Conservation (phyloP, 2,329 filamentous ascomycete species). For the Curvularia spicifera region DNA sequence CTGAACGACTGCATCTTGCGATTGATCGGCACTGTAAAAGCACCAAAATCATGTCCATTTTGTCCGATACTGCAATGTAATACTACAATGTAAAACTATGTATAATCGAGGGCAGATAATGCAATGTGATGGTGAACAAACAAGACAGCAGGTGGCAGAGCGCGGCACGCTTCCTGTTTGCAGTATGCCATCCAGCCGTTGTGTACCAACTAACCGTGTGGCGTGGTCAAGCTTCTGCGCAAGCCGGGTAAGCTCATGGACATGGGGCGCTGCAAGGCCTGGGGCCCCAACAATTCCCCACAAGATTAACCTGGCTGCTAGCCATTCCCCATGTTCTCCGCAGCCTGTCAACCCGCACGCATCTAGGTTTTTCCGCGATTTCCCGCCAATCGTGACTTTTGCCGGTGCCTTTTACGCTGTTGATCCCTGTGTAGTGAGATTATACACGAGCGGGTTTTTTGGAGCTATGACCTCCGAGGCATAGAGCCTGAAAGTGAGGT, state of each 20-base stretch:
- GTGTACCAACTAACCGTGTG: constrained; percentile 19
- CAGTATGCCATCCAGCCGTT: constrained; percentile 25
- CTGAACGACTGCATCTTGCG: neutral
- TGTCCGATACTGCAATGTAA: neutral
- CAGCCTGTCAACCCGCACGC: constrained; percentile 19
- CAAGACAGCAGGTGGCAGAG: neutral
- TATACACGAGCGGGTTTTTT: constrained; percentile 7
- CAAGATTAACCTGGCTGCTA: constrained; percentile 29
- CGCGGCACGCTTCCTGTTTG: constrained; percentile 21
- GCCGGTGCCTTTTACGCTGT: constrained; percentile 11
- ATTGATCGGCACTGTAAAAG: neutral
- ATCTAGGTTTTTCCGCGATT: constrained; percentile 31
- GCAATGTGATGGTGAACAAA: neutral
- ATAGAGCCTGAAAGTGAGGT: constrained; percentile 12
- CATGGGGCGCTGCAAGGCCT: constrained; percentile 19
- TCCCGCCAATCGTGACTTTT: constrained; percentile 31
- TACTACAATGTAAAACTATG: neutral
- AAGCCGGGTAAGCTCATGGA: constrained; percentile 18
- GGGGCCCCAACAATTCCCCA: constrained; percentile 33
- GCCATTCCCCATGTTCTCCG: constrained; percentile 17
- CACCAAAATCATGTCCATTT: neutral
- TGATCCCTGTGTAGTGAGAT: constrained; percentile 10
- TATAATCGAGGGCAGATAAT: neutral
- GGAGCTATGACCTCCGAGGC: constrained; percentile 15
- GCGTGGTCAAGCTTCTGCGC: constrained; percentile 35